These are phyloP conservation scores for Silene noctiflora DNA, from an alignment of 179 eudicot species.

Conservation along the genomic window DNA sequence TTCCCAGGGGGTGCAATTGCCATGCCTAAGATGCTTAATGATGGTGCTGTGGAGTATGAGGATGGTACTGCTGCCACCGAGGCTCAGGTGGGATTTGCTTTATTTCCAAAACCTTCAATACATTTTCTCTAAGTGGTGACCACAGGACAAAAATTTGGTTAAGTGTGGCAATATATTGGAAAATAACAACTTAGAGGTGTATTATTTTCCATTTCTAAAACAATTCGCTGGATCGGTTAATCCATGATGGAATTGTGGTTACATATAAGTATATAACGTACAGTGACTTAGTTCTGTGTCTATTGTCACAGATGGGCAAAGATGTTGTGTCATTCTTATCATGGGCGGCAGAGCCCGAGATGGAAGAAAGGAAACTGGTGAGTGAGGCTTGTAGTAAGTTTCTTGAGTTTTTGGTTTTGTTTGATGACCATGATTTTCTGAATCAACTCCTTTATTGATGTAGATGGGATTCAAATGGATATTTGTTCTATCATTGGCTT, in stretches of 20 bases:
- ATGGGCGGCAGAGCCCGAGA: slow-evolving; percentile 98
- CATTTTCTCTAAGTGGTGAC: neutral
- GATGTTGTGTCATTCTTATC: slow-evolving; percentile 74
- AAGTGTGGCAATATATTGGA: neutral
- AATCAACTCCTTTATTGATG: slow-evolving; percentile 13
- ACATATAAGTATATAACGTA: neutral
- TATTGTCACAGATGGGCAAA: slow-evolving; percentile 76
- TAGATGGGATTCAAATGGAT: slow-evolving; percentile 98
- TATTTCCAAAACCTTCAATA: neutral
- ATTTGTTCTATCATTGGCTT: slow-evolving; percentile 72
- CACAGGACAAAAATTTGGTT: neutral
- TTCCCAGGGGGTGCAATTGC: slow-evolving; percentile 98
- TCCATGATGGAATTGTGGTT: neutral
- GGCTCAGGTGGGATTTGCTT: slow-evolving; percentile 60
- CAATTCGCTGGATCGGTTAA: neutral
- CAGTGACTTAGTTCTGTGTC: neutral
- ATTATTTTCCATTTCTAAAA: neutral
- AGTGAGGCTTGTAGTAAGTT: neutral
- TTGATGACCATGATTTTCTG: neutral
- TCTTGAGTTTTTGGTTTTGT: neutral
- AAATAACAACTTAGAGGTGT: slow-evolving; percentile 8
- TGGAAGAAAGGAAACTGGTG: slow-evolving; percentile 98
- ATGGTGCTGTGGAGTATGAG: slow-evolving; percentile 93
- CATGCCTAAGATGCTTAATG: slow-evolving; percentile 98
- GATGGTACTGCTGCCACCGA: slow-evolving; percentile 94